Base-by-base conservation (phyloP, 306 rosid species). In the Senna siamea region DNA sequence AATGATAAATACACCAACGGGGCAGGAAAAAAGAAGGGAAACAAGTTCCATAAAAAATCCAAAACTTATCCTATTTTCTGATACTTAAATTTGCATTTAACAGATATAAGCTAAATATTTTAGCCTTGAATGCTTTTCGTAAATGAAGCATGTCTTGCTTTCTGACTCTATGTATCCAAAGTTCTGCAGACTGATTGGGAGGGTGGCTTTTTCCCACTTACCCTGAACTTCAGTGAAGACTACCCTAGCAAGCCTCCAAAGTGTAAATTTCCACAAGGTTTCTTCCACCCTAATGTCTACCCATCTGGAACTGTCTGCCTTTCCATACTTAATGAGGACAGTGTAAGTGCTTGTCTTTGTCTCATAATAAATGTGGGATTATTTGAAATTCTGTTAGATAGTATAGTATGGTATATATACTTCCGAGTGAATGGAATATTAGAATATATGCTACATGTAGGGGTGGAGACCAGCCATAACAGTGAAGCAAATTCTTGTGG, bases 241-340 rank as follows among this genome's bases (percentile, higher is more conserved):
- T 94, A 94, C 85, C 98, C 98, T 59, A 94, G 97, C 87, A 94
- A 94, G 87, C 98, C 98, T 57, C 98, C 98, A 0, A 94, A 94
- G 88, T 94, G 98, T 81, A 91, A 90, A 84, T 94, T 94, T 48
- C 97, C 96, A 0, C 90, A 81, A 86, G 96, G 96, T 59, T 94
- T 94, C 91, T 94, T 94, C 87, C 98, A 94, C 67, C 97, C 98
- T 10, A 94, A 94, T 80, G 97, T 89, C 7, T 91, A 94, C 73
- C 98, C 98, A 30, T 94, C 97, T 7, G 97, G 98, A 76, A 94
- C 98, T 6, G 96, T 94, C 79, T 94, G 96, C 78, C 81, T 94
- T 65, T 94, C 98, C 46, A 94, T 94, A 84, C 98, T 94, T 56
- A 94, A 94, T 34, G 98, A 94, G 86, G 98, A 94, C 71, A 94